A percentile compares a stretch with the other conserved stretches of the same genome.
Evolutionary conservation across 129 eudicot genomes (phyloP).

Genomic region (Chrysanthemum seticuspe): DNA sequence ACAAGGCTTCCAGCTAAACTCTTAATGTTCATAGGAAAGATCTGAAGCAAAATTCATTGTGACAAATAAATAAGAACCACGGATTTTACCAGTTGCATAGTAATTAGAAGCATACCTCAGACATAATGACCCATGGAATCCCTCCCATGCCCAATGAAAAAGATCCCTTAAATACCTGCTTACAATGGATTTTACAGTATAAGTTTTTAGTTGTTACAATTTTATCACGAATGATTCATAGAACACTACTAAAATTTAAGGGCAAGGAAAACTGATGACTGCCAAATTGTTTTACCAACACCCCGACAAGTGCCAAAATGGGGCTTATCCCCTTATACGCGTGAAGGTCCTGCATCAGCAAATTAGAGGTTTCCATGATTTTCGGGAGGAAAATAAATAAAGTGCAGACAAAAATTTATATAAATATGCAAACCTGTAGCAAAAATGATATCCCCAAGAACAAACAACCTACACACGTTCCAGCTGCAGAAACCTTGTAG

Average conservation of each 20-base stretch:
- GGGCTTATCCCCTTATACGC: constrained; percentile 56
- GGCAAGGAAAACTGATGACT: not conserved
- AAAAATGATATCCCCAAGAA: constrained; percentile 66
- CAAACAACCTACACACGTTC: constrained; percentile 78
- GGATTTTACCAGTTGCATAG: not conserved
- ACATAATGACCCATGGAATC: constrained; percentile 92
- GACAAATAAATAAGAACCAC: not conserved
- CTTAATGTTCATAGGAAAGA: constrained; percentile 87
- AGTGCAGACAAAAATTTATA: not conserved
- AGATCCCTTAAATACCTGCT: constrained; percentile 35
- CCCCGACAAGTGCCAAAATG: constrained; percentile 67
- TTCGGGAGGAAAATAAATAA: not conserved
- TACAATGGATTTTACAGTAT: no score
- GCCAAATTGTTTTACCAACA: constrained; percentile 61
- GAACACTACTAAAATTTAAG: not conserved
- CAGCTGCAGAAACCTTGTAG: constrained; percentile 68
- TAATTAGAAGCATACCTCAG: constrained; percentile 54
- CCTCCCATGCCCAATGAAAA: constrained; percentile 91
- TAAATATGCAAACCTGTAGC: constrained; percentile 51
- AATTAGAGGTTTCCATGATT: not conserved
- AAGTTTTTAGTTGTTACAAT: no score
- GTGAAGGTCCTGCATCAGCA: constrained; percentile 55
- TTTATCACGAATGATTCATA: not conserved
- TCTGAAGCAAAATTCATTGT: constrained; percentile 40
- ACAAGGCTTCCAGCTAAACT: constrained; percentile 93